Percentiles rank a stretch among this genome's conserved stretches.
Conservation (phyloP, 768 basidiomycete species). For the Rhizopogon sp. region DNA sequence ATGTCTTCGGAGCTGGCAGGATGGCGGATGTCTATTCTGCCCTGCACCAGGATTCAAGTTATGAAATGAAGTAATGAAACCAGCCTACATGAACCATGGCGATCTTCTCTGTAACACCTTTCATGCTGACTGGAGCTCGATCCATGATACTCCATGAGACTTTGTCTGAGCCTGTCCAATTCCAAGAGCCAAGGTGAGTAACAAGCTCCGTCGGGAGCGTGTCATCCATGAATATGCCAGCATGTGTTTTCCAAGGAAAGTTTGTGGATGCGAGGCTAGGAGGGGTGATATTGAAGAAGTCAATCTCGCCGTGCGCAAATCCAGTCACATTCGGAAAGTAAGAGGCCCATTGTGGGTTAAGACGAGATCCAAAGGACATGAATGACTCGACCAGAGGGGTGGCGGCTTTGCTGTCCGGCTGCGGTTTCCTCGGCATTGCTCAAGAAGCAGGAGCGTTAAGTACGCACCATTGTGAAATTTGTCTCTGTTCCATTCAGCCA, state of each 20-base stretch:
- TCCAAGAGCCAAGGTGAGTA: conserved; percentile 54
- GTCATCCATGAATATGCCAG: conserved; percentile 44
- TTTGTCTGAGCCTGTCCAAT: conserved; percentile 63
- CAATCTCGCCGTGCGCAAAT: conserved; percentile 61
- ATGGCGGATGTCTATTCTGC: conserved; percentile 65
- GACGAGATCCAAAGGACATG: conserved; percentile 35
- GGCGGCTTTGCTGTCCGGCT: conserved; percentile 47
- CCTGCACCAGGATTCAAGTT: conserved; percentile 34
- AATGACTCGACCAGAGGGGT: conserved; percentile 46
- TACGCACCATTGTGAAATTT: conserved; percentile 60
- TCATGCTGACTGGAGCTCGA: conserved; percentile 36
- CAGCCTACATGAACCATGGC: conserved; percentile 62
- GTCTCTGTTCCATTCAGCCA: conserved; percentile 68
- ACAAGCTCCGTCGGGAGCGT: conserved; percentile 46
- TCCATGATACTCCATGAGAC: conserved; percentile 65
- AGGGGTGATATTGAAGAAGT: conserved; percentile 61
- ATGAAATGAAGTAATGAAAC: conserved; percentile 3
- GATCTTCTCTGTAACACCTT: conserved; percentile 40
- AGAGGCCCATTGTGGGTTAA: conserved; percentile 45
- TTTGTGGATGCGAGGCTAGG: conserved; percentile 31
- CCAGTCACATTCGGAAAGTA: conserved; percentile 79
- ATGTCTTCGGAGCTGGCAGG: conserved; percentile 49
- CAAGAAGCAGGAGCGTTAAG: neutral
- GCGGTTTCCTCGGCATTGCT: conserved; percentile 2
- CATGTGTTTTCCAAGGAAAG: conserved; percentile 45